Base-by-base conservation (phyloP, 345 rosid species). In the Nephelium lappaceum region DNA sequence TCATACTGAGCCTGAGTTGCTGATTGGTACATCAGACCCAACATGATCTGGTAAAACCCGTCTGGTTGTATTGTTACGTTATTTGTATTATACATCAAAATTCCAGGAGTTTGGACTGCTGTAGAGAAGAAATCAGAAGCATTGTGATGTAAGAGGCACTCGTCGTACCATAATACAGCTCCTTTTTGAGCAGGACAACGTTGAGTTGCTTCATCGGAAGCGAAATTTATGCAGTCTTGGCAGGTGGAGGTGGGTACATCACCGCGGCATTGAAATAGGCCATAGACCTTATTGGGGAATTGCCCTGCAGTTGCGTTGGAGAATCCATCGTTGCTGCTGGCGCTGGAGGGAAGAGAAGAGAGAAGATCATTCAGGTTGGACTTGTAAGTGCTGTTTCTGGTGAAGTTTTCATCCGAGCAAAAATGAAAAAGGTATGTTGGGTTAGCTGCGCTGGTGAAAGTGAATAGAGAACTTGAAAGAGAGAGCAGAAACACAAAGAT, bases 241-340 rank as follows among this genome's bases (percentile, higher is more conserved):
- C 90, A 91, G 18, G 14, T 16, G 9, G 58, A 61, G 6, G 71
- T 16, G 69, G 79, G 24, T 53, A 78, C 25, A 62, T 86, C 85
- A 0, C 86, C 89, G 0, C 83, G 85, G 90, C 90, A 86, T 63
- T 83, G 85, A 77, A 83, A 71, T 47, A 75, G 77, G 71, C 73
- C 85, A 42, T 77, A 80, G 24, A 82, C 81, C 7, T 24, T 18
- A 25, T 75, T 60, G 0, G 77, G 63, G 23, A 31, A 68, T 0
- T 16, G 16, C 10, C 86, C 86, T 1, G 15, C 6, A 5, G 71
- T 69, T 14, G 67, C 4, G 58, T 11, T 4, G 67, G 38, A 12
- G 76, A 78, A 78, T 0, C 31, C 24, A 15, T 38, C 41, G 10
- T 23, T 73, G 16, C 25, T 8, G 77, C 57, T n/a, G 55, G 73